Conservation (phyloP, 2,329 filamentous ascomycete genomes). For the Trichoderma oligosporum region DNA sequence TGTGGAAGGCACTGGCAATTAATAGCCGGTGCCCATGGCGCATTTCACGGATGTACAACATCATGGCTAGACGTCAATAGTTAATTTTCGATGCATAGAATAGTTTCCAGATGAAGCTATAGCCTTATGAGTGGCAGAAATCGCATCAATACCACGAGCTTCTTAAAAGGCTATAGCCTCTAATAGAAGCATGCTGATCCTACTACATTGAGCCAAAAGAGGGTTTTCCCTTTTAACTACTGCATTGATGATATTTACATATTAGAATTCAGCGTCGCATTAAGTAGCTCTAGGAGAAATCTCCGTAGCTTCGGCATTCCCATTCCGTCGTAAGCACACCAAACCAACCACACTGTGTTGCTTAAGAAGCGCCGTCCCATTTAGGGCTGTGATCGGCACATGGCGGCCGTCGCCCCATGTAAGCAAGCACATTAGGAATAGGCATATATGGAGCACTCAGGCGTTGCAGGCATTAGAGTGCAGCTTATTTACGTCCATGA, state of each 20-base stretch:
- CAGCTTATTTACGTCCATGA: too few relatives aligned
- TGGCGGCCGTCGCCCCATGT: background rate
- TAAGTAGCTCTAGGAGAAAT: background rate
- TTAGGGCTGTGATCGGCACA: constrained; percentile 1
- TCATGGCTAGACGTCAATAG: background rate
- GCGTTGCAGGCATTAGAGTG: too few relatives aligned
- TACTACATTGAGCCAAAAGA: background rate
- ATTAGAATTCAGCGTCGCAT: background rate
- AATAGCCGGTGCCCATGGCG: background rate
- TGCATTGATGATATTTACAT: background rate
- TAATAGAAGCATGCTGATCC: too few relatives aligned
- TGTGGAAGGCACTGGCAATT: background rate
- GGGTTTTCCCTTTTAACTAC: too few relatives aligned
- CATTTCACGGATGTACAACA: background rate
- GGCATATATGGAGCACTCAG: background rate
- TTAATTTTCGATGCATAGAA: background rate
- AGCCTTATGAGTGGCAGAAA: background rate
- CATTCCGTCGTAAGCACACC: background rate
- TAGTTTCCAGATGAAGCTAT: background rate
- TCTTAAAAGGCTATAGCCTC: too few relatives aligned
- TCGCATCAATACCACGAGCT: background rate
- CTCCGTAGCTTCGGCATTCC: constrained; percentile 2
- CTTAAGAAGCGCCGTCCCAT: background rate
- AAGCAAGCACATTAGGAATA: background rate
- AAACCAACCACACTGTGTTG: background rate